Conservation (phyloP, 2,329 filamentous ascomycete genomes). For the Ascocoryne sarcoides region DNA sequence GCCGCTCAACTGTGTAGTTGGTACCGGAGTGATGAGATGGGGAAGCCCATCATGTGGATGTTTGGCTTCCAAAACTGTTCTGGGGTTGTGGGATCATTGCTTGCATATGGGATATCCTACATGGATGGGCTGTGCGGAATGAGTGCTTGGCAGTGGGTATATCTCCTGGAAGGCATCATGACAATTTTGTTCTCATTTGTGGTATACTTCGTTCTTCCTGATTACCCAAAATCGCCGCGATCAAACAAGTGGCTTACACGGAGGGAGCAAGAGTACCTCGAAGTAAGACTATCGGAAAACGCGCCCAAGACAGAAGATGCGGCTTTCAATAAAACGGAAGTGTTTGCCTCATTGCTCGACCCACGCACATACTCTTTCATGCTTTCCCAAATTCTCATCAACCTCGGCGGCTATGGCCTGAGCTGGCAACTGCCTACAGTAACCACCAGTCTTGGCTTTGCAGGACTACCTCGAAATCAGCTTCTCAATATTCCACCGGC, state of each 20-base stretch:
- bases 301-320: conserved; percentile 32
- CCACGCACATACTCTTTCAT: conserved; percentile 31
- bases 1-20: conserved; percentile 36
- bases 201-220: conserved; percentile 34
- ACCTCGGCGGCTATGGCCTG: conserved; percentile 34
- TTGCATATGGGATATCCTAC: conserved; percentile 42
- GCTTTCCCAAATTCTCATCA: conserved; percentile 31
- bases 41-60: conserved; percentile 35
- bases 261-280: conserved; percentile 31
- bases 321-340: conserved; percentile 30
- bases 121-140: conserved; percentile 36
- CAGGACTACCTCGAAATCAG: not conserved
- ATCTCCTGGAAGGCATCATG: conserved; percentile 35
- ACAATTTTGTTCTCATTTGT: conserved; percentile 33
- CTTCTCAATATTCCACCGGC: conserved; percentile 38
- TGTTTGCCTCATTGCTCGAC: conserved; percentile 29
- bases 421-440: conserved; percentile 36
- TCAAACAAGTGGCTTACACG: conserved; percentile 35
- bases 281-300: conserved; percentile 31
- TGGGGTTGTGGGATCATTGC: conserved; percentile 33
- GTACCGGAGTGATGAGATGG: conserved; percentile 39
- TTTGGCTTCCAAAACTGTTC: conserved; percentile 33
- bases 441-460: conserved; percentile 27
- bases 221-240: conserved; percentile 35
- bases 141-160: conserved; percentile 50